Conservation (phyloP, 2,329 filamentous ascomycete genomes). For the Paraphoma chrysanthemicola region DNA sequence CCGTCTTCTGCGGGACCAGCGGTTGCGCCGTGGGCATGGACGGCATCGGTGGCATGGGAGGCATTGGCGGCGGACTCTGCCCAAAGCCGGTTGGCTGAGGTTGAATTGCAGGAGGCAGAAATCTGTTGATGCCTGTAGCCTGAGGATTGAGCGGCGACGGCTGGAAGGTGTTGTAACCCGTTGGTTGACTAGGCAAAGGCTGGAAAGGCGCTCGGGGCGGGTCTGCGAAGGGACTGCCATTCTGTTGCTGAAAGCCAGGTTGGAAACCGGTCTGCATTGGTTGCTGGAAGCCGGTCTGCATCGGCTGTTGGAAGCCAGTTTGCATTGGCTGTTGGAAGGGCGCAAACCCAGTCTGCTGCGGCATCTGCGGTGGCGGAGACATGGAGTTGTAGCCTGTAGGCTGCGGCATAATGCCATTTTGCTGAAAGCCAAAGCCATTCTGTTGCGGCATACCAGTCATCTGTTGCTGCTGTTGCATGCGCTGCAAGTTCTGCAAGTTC, state of each 20-base stretch:
- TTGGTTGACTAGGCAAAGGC: constrained; percentile 48
- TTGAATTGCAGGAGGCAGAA: constrained; percentile 56
- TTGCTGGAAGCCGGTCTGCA: constrained; percentile 51
- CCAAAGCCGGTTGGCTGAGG: constrained; percentile 62
- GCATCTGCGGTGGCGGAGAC: constrained; percentile 44
- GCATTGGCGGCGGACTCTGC: constrained; percentile 63
- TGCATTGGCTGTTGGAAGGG: constrained; percentile 55
- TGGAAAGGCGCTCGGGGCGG: constrained; percentile 58
- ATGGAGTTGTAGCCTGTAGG: constrained; percentile 45
- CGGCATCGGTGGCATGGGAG: constrained; percentile 63
- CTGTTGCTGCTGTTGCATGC: constrained; percentile 45
- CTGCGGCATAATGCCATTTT: constrained; percentile 48
- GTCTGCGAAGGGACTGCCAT: constrained; percentile 60
- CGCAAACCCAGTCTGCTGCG: constrained; percentile 44
- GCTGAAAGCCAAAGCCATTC: constrained; percentile 40
- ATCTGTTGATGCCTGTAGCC: constrained; percentile 61
- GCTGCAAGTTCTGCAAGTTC: constrained; percentile 45
- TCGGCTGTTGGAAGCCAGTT: constrained; percentile 55
- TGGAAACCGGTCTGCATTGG: constrained; percentile 57
- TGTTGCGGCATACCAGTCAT: constrained; percentile 51
- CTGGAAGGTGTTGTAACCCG: constrained; percentile 46
- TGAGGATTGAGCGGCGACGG: constrained; percentile 56
- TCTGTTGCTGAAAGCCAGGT: constrained; percentile 55
- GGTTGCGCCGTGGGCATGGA: constrained; percentile 66
- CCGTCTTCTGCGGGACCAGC: constrained; percentile 79